Evolutionary conservation across 441 rosid species (phyloP).

Genomic region (Geranium incanum): DNA sequence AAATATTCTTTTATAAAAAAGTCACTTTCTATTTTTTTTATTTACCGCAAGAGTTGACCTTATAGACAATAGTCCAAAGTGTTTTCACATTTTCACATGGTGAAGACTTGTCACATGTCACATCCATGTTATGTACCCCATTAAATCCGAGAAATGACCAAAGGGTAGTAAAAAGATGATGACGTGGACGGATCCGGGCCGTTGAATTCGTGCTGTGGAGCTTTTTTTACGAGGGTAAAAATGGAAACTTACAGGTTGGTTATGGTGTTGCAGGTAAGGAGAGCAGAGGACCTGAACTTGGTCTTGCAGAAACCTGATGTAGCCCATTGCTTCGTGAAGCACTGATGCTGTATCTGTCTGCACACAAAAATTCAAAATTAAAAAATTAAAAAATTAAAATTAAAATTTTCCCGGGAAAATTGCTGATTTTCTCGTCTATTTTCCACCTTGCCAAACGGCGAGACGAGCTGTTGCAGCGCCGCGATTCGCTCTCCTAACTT

Average conservation of each 20-base stretch:
- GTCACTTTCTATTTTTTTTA: too few species aligned
- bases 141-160: too few species aligned
- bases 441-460: conserved; percentile 82
- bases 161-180: neutral
- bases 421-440: neutral
- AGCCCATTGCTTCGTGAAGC: conserved; percentile 92
- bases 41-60: neutral
- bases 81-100: neutral
- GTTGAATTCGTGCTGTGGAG: neutral
- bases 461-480: conserved; percentile 77
- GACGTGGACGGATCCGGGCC: neutral
- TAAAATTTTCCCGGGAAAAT: neutral
- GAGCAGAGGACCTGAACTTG: conserved; percentile 81
- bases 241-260: conserved; percentile 35
- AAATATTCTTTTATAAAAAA: neutral
- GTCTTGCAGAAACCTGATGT: conserved; percentile 79
- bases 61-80: neutral
- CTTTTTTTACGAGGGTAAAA: neutral
- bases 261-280: conserved; percentile 51
- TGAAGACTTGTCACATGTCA: neutral
- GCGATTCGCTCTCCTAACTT: conserved; percentile 70
- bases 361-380: conserved; percentile 4
- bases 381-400: neutral
- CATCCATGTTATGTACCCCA: neutral
- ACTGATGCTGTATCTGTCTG: conserved; percentile 93